Percentiles rank a stretch among this genome's conserved stretches.
These are phyloP conservation scores for Corchorus capsularis DNA, from an alignment of 345 rosid genomes.

Conservation along the genomic window DNA sequence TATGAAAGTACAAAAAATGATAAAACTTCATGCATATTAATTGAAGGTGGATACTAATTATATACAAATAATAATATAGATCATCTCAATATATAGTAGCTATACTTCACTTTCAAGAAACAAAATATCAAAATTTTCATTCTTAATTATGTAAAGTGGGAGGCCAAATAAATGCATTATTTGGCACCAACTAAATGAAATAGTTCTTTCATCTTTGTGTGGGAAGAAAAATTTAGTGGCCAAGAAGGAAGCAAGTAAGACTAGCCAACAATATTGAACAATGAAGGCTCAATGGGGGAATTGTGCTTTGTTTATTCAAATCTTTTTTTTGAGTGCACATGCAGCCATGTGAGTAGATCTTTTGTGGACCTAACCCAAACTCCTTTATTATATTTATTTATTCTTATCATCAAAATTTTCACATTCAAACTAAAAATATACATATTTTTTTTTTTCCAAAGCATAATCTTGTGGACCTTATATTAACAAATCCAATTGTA, in stretches of 20 bases:
- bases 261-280: not conserved
- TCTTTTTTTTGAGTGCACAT: slow-evolving; percentile 21
- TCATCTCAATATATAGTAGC: no score
- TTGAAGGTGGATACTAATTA: no score
- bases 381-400: not conserved
- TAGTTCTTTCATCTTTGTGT: not conserved
- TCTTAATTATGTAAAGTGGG: not conserved
- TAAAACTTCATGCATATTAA: no score
- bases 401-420: no score
- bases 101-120: not conserved
- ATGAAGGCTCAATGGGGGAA: not conserved
- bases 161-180: not conserved
- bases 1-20: no score
- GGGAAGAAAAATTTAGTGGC: not conserved
- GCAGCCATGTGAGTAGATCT: slow-evolving; percentile 25
- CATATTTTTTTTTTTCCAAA: not conserved
- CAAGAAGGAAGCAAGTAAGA: not conserved
- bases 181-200: not conserved
- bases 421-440: not conserved
- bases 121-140: not conserved
- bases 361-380: slow-evolving; percentile 5
- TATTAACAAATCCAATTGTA: not conserved
- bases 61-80: no score
- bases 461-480: slow-evolving; percentile 8
- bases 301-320: not conserved